A percentile compares a stretch with the other conserved stretches of the same genome.
Evolutionary conservation across 768 basidiomycete species (phyloP).

Genomic region (Boletus insuetus): DNA sequence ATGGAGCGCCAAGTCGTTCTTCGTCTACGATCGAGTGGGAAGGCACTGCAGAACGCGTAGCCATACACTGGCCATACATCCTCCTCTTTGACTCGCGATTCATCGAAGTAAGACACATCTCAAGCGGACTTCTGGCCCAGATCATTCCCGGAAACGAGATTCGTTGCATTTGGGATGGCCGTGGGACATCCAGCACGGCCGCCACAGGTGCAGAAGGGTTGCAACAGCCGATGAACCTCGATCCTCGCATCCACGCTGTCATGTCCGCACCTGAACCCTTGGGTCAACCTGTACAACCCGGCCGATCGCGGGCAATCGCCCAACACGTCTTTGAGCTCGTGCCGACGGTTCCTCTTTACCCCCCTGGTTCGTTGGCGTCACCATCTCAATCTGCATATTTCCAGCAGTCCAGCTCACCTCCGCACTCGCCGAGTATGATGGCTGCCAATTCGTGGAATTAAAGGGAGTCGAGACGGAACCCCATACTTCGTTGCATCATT

Average conservation of each 20-base stretch:
- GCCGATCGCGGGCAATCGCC: conserved; percentile 48
- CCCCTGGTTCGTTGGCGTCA: conserved; percentile 47
- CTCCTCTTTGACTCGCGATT: conserved; percentile 86
- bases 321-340: conserved; percentile 80
- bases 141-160: conserved; percentile 81
- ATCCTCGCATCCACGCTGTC: conserved; percentile 83
- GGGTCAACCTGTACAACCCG: conserved; percentile 37
- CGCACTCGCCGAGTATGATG: conserved; percentile 50
- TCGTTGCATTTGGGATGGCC: conserved; percentile 89
- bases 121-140: conserved; percentile 75
- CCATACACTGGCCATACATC: conserved; percentile 86
- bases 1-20: conserved; percentile 78
- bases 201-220: conserved; percentile 33
- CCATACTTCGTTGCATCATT: not conserved
- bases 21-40: conserved; percentile 90
- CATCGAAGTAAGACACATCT: conserved; percentile 85
- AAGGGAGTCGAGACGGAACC: not conserved
- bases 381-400: conserved; percentile 53
- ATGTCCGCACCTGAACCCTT: conserved; percentile 57
- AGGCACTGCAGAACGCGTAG: conserved; percentile 83
- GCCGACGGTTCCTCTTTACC: conserved; percentile 37
- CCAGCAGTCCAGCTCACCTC: conserved; percentile 51
- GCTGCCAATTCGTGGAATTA: conserved; percentile 25
- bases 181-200: conserved; percentile 38
- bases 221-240: conserved; percentile 52